A percentile compares a stretch with the other conserved stretches of the same genome.
Evolutionary conservation across 441 rosid genomes (phyloP).

Genomic region (Brassica balearica): DNA sequence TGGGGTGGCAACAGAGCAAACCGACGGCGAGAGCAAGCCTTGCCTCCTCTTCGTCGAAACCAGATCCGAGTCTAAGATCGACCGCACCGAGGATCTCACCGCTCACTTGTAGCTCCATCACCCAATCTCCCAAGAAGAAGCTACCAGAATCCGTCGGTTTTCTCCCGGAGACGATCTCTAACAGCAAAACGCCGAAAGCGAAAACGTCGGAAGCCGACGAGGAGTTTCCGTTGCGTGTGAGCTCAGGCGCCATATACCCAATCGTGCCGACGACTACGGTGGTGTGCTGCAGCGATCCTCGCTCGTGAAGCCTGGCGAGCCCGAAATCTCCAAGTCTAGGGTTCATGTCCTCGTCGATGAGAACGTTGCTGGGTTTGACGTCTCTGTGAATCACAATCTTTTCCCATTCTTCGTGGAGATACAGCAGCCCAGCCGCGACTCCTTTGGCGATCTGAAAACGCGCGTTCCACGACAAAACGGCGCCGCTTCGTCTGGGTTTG

Average conservation of each 20-base stretch:
- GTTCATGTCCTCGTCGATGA: conserved; percentile 54
- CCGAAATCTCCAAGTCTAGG: conserved; percentile 61
- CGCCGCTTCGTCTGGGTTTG: conserved; percentile 33
- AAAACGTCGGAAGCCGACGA: conserved; percentile 57
- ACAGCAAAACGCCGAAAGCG: conserved; percentile 57
- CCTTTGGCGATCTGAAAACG: conserved; percentile 66
- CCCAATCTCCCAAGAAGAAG: conserved; percentile 54
- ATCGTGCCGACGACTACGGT: conserved; percentile 57
- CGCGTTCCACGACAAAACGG: conserved; percentile 58
- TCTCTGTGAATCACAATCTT: conserved; percentile 61
- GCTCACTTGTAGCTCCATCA: conserved; percentile 37
- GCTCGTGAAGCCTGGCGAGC: conserved; percentile 60
- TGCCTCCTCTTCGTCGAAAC: conserved; percentile 43
- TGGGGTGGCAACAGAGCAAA: conserved; percentile 50
- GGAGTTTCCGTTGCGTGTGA: conserved; percentile 54
- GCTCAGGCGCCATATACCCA: conserved; percentile 64
- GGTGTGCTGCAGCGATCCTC: conserved; percentile 49
- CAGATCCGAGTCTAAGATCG: conserved; percentile 48
- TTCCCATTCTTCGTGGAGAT: conserved; percentile 81
- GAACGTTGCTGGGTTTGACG: conserved; percentile 60
- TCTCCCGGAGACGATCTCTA: conserved; percentile 54
- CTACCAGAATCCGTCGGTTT: conserved; percentile 46
- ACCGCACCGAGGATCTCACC: conserved; percentile 43
- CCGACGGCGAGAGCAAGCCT: conserved; percentile 49
- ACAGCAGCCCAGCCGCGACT: conserved; percentile 64